phyloP scores from a whole-genome alignment of 495 filamentous ascomycete genomes.

The Lasiosphaeria hispida region DNA sequence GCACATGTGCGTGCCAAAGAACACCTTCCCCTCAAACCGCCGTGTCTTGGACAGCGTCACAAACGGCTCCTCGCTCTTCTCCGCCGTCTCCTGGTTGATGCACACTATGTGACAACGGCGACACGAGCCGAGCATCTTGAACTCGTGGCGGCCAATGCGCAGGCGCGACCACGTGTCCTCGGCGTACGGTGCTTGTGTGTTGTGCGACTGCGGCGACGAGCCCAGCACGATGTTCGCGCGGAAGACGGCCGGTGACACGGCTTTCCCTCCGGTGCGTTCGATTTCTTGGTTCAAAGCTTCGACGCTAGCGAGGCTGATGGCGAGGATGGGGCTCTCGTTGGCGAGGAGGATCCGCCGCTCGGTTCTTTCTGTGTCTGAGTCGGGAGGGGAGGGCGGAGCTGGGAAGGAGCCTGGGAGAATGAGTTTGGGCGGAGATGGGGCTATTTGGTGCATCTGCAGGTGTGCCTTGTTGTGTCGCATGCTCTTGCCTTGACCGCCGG shows the following conservation, averaged over 20 bases:
- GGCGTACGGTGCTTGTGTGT: constrained; percentile 32
- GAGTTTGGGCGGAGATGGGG: not conserved
- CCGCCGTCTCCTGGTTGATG: constrained; percentile 78
- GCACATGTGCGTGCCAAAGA: constrained; percentile 79
- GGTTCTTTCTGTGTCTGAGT: constrained; percentile 43
- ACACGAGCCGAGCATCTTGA: constrained; percentile 77
- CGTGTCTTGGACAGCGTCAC: constrained; percentile 83
- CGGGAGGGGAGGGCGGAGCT: constrained; percentile 43
- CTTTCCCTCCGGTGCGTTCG: constrained; percentile 50
- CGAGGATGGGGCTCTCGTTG: constrained; percentile 89
- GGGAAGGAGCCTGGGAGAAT: constrained; percentile 58
- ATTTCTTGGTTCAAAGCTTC: constrained; percentile 73
- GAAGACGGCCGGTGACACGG: constrained; percentile 67
- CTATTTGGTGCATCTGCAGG: constrained; percentile 52
- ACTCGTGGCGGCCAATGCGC: constrained; percentile 51
- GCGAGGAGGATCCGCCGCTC: constrained; percentile 69
- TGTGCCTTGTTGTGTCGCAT: constrained; percentile 65
- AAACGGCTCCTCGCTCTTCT: constrained; percentile 80
- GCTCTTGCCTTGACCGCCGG: constrained; percentile 51
- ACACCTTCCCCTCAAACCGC: constrained; percentile 74
- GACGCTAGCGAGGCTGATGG: constrained; percentile 77
- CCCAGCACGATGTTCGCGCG: constrained; percentile 66
- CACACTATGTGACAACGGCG: constrained; percentile 95
- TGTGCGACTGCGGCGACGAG: not conserved
- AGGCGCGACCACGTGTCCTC: constrained; percentile 58